Evolutionary conservation across 805 yeast species (phyloP).

Genomic region (Ogataea ramenticola): DNA sequence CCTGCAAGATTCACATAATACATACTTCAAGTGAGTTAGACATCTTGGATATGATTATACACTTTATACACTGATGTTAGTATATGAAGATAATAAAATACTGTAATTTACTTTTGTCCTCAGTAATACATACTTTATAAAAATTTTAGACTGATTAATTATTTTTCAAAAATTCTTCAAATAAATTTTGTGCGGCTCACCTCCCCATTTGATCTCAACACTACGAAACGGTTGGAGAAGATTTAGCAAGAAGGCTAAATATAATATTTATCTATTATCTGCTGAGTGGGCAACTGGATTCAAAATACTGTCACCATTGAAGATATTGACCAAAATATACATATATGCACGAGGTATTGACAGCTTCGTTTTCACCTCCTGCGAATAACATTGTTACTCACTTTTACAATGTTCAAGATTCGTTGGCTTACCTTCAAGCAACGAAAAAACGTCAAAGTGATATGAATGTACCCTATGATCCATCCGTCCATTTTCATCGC

Average conservation of each 20-base stretch:
- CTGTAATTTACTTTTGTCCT: no score
- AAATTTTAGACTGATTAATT: no score
- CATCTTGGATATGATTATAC: constrained; percentile 3
- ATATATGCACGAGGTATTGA: constrained; percentile 67
- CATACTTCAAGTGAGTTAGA: constrained; percentile 12
- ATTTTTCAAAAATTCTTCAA: background rate
- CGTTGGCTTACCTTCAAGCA: constrained; percentile 41
- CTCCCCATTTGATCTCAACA: background rate
- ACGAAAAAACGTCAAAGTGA: background rate
- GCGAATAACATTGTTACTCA: constrained; percentile 77
- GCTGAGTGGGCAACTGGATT: no score
- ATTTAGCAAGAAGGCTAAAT: no score
- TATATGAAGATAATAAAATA: no score
- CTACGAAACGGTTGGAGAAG: background rate
- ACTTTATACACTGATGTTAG: no score
- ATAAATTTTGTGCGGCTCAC: background rate
- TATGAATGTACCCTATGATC: constrained; percentile 27
- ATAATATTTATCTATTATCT: no score
- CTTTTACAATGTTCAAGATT: constrained; percentile 74
- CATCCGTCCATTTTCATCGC: constrained; percentile 40
- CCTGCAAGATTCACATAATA: no score
- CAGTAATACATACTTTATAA: no score
- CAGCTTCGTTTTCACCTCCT: constrained; percentile 60
- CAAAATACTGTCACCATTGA: no score
- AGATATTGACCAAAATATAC: background rate